Base-by-base conservation (phyloP, 2,329 filamentous ascomycete genomes). In the Ophiostoma quercus region DNA sequence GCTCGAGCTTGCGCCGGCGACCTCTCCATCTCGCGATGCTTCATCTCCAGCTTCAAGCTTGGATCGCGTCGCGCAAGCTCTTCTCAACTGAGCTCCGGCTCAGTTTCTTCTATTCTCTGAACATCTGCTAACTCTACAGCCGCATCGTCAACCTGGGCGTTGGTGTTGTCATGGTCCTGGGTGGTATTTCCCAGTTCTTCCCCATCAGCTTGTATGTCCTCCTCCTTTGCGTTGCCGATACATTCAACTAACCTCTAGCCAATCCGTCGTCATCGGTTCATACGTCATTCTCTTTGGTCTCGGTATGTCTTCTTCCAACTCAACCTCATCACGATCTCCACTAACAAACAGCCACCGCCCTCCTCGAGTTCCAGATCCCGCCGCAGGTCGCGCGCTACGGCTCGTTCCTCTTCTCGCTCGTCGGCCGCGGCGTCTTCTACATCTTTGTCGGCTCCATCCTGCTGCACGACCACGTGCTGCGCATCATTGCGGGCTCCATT, bases 351-450 rank as follows among this genome's bases (percentile, higher is more conserved):
- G 88, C 86, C 74, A 89, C 92, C 74, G 90, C 84, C 65, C 84
- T 90, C 67, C 86, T 93, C 75, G 95, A 99, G 81, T 96, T 98
- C 83, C 91, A 97, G 81, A 94, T 97, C 75, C 94, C 95, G 67
- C 92, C 94, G 71, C 94, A 97, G 79, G 85, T 97, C 69, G 90
- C 93, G 71, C 90, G 92, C 82, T 97, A 98, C 83, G 94, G 93
- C 69, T 96, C 92, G 12, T 99, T 99, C 84, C 89, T 98, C 81
- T 98, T 98, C 84, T 96, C 92, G 71, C 98, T 99, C 85, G 82
- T 98, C 75, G 95, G 95, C 72, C 93, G 95, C 78, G 95, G 95
- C 81, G 85, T 92, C 79, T 98, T 99, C 84, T 99, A 99, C 86
- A 87, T 98, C 81, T 98, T 99, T 81, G 84, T 97, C 76, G 95